Base-by-base conservation (phyloP, 2,329 filamentous ascomycete genomes). In the Acephala macrosclerotiorum region DNA sequence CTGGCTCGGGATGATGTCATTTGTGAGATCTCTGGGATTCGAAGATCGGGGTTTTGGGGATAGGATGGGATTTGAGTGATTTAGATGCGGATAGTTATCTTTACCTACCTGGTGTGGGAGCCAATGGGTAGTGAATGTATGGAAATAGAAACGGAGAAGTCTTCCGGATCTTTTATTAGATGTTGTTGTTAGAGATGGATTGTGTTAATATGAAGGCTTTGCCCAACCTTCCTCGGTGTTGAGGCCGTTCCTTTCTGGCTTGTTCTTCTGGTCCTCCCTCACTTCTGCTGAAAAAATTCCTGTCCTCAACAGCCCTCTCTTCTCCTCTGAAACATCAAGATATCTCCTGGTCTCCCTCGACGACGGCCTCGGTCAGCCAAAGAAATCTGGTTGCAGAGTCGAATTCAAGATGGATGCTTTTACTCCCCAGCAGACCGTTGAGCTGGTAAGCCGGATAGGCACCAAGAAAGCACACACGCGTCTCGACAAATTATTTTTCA, bases 41-140 rank as follows among this genome's bases (percentile, higher is more conserved):
- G 3, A 2, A 49, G 29, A 58, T 40, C 55, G 33, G 26, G 6
- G 3, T 58, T 40, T 20, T n/a, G 9, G 55, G 55, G 18, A 58
- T 3, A 16, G 25, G 55, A 58, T 58, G 56, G 35, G 7, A 58
- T 58, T 58, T 25, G 18, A 29, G 35, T 58, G 35, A 42, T 58
- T 58, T 40, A 58, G 56, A 58, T 58, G 56, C 35, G 56, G 56
- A 16, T 42, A 58, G 14, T 42, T 45, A 58, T 58, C 55, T 58
- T 18, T 25, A 14, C 8, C 14, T 40, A 4, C 12, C 18, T 12
- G 18, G 8, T 12, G 4, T 49, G 45, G 20, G n/a, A 49, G 18
- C 45, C 56, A 8, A 38, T 36, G 29, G 7, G 0, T 3, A 12
- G 38, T n/a, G 14, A 38, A 12, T 20, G n/a, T 8, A 49, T 57